phyloP scores from a whole-genome alignment of 2,329 filamentous ascomycete genomes.

The Talaromyces sp. region DNA sequence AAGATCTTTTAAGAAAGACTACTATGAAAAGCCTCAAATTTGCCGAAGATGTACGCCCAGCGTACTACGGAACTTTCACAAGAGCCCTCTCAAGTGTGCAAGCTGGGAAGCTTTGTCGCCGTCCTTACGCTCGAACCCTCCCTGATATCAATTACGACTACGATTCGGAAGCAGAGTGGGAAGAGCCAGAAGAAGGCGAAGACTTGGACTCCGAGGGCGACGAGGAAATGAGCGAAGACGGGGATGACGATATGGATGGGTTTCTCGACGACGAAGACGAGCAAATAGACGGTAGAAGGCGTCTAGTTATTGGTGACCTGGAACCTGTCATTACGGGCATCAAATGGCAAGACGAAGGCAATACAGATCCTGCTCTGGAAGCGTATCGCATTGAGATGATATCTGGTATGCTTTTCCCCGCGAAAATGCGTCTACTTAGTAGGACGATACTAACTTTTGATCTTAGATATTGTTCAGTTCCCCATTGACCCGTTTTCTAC shows the following conservation, averaged over 20 bases:
- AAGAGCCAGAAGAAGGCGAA: conserved; percentile 68
- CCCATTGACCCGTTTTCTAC: conserved; percentile 82
- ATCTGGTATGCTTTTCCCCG: conserved; percentile 49
- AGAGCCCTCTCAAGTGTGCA: conserved; percentile 38
- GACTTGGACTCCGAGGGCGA: conserved; percentile 62
- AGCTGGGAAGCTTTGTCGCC: conserved; percentile 47
- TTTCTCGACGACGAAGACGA: conserved; percentile 83
- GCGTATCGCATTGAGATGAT: conserved; percentile 72
- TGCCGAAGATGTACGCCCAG: conserved; percentile 58
- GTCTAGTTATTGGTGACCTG: conserved; percentile 61
- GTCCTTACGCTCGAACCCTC: conserved; percentile 49
- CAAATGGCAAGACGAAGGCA: conserved; percentile 66
- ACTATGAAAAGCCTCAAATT: conserved; percentile 58
- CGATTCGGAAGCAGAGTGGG: conserved; percentile 63
- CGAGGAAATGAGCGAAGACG: conserved; percentile 57
- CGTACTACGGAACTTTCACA: conserved; percentile 61
- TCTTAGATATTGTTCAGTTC: conserved; percentile 42
- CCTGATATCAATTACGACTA: conserved; percentile 60
- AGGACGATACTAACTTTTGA: conserved; percentile 6
- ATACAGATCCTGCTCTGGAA: conserved; percentile 45
- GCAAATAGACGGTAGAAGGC: conserved; percentile 50
- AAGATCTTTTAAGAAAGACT: conserved; percentile 44
- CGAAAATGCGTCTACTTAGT: conserved; percentile 15
- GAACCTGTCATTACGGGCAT: conserved; percentile 75
- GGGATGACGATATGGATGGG: conserved; percentile 81